These are phyloP conservation scores for Trametes hirsuta DNA, from an alignment of 1,284 basidiomycete species.

Conservation along the genomic window DNA sequence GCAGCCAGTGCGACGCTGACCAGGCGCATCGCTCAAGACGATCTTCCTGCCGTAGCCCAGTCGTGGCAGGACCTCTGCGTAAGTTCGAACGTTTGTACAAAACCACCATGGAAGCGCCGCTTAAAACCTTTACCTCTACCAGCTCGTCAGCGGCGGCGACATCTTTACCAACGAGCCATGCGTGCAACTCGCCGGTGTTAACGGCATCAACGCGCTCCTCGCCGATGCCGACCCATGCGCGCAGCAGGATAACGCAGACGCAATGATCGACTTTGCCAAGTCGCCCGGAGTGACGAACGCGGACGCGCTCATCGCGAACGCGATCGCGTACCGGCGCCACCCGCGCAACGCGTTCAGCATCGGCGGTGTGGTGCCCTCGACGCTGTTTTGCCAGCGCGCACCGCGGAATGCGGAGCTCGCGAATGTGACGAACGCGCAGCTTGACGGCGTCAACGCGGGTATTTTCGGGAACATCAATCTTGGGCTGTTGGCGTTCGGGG, in stretches of 20 bases:
- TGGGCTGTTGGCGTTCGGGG: conserved; percentile 34
- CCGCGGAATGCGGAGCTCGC: conserved; percentile 51
- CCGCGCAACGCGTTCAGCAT: conserved; percentile 42
- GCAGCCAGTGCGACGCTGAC: conserved; percentile 1
- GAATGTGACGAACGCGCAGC: conserved; percentile 52
- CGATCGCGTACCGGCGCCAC: conserved; percentile 45
- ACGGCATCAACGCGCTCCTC: conserved; percentile 45
- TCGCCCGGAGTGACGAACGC: conserved; percentile 43
- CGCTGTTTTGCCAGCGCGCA: conserved; percentile 53
- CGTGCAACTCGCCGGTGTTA: conserved; percentile 42
- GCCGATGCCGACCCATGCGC: conserved; percentile 48
- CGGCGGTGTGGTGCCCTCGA: conserved; percentile 38
- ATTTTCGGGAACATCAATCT: conserved; percentile 31
- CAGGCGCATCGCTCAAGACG: conserved; percentile 32
- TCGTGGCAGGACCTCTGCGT: conserved; percentile 37
- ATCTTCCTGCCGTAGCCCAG: conserved; percentile 34
- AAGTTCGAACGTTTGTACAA: not conserved
- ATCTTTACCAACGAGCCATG: conserved; percentile 45
- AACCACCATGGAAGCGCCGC: no score
- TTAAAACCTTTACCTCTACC: not conserved
- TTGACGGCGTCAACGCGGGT: conserved; percentile 39
- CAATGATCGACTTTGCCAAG: conserved; percentile 53
- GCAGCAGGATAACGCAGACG: conserved; percentile 50
- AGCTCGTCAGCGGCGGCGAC: conserved; percentile 39
- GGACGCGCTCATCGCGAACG: conserved; percentile 44